Percentiles rank a stretch among this genome's conserved stretches.
Evolutionary conservation across 352 stramenopile genomes (phyloP).

Genomic region (Pythium phragmitis): DNA sequence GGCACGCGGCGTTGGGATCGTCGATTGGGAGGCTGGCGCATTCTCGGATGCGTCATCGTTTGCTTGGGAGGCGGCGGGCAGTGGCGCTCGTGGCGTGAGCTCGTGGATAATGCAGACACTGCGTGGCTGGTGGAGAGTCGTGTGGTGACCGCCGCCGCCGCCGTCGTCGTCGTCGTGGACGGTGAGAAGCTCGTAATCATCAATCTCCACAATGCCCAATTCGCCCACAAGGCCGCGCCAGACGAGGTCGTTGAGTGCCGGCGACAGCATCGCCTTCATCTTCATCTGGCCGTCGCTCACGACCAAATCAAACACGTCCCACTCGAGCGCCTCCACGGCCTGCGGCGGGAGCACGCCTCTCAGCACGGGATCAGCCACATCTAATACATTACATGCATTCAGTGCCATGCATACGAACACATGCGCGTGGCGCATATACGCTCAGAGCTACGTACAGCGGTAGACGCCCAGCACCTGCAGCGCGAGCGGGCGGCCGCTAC

Average conservation of each 20-base stretch:
- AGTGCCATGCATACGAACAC: no score
- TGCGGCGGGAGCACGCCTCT: conserved; percentile 30
- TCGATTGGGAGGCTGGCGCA: neutral
- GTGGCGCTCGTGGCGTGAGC: conserved; percentile 9
- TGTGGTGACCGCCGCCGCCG: neutral
- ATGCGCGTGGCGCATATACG: neutral
- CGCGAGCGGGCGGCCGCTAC: conserved; percentile 19
- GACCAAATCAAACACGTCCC: conserved; percentile 60
- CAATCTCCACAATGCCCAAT: conserved; percentile 35
- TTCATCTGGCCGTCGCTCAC: conserved; percentile 60
- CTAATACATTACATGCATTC: conserved; percentile 22
- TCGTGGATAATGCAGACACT: conserved; percentile 28
- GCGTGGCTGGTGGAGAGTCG: neutral
- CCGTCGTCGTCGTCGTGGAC: conserved; percentile 11
- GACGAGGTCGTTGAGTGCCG: conserved; percentile 38
- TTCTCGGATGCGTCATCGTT: no score
- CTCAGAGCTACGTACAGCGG: conserved; percentile 39
- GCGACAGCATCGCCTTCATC: conserved; percentile 47
- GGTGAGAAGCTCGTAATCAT: conserved; percentile 32
- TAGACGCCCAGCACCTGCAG: conserved; percentile 59
- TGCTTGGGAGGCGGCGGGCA: no score
- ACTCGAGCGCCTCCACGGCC: conserved; percentile 16
- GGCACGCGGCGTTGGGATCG: neutral
- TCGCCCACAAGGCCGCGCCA: conserved; percentile 33
- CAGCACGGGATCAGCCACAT: conserved; percentile 48